Percentiles rank a stretch among this genome's conserved stretches.
Conservation (phyloP, 495 filamentous ascomycete species). For the Jackrogersella multiformis region DNA sequence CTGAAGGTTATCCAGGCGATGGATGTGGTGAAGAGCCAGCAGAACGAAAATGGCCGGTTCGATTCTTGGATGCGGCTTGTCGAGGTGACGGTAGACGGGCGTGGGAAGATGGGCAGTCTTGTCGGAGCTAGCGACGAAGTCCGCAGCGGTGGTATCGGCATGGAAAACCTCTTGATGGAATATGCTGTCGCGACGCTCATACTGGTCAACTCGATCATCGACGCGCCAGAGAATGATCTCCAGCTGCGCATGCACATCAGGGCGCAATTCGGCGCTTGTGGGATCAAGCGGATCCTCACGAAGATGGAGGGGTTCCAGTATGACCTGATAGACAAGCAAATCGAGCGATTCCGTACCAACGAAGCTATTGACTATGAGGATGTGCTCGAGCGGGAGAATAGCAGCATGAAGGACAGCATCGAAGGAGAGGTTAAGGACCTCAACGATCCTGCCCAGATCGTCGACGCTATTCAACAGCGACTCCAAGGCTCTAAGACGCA, state of each 20-base stretch:
- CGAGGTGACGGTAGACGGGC: slow-evolving; percentile 95
- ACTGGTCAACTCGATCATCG: slow-evolving; percentile 95
- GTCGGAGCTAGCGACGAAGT: slow-evolving; percentile 98
- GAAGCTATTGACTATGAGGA: slow-evolving; percentile 99
- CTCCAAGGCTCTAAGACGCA: slow-evolving; percentile 83
- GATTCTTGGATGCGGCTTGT: slow-evolving; percentile 99
- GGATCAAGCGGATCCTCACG: slow-evolving; percentile 89
- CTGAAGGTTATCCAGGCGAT: slow-evolving; percentile 91
- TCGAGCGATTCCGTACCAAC: slow-evolving; percentile 91
- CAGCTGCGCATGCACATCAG: slow-evolving; percentile 93
- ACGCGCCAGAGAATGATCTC: slow-evolving; percentile 87
- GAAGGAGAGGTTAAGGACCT: slow-evolving; percentile 95
- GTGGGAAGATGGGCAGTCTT: slow-evolving; percentile 97
- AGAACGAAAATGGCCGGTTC: slow-evolving; percentile 94
- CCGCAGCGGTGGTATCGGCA: slow-evolving; percentile 94
- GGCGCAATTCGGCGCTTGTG: slow-evolving; percentile 95
- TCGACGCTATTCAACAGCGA: slow-evolving; percentile 90
- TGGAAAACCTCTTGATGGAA: slow-evolving; percentile 99
- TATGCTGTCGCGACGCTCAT: slow-evolving; percentile 96
- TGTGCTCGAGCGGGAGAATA: slow-evolving; percentile 88
- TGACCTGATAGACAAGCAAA: slow-evolving; percentile 97
- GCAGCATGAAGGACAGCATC: slow-evolving; percentile 86
- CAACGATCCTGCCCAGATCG: slow-evolving; percentile 91
- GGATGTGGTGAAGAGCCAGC: slow-evolving; percentile 88
- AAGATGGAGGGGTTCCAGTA: slow-evolving; percentile 99